Percentiles rank a stretch among this genome's conserved stretches.
Conservation (phyloP, 2,329 filamentous ascomycete species). For the Graphium sp. region DNA sequence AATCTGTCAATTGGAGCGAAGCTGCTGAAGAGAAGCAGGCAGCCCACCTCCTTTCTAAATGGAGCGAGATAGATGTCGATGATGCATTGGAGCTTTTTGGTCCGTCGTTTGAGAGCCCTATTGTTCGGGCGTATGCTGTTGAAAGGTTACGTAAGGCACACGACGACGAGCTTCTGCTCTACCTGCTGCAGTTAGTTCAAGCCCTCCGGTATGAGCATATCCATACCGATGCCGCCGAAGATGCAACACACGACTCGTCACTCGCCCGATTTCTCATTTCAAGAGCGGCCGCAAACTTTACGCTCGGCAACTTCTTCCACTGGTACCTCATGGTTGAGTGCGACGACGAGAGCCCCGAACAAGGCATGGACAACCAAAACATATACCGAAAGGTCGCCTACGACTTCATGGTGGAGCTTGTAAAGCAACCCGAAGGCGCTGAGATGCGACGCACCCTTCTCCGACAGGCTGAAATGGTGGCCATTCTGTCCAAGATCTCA, state of each 20-base stretch:
- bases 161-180: slow-evolving; percentile 79
- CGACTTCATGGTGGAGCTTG: slow-evolving; percentile 84
- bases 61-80: slow-evolving; percentile 94
- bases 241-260: slow-evolving; percentile 59
- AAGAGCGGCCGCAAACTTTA: slow-evolving; percentile 73
- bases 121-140: slow-evolving; percentile 84
- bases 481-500: slow-evolving; percentile 74
- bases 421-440: slow-evolving; percentile 50
- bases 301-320: slow-evolving; percentile 85
- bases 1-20: slow-evolving; percentile 91
- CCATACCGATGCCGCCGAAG: slow-evolving; percentile 28
- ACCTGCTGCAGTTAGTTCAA: slow-evolving; percentile 86
- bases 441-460: slow-evolving; percentile 62
- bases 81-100: slow-evolving; percentile 89
- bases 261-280: slow-evolving; percentile 79
- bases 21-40: slow-evolving; percentile 73
- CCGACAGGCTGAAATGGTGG: slow-evolving; percentile 78
- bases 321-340: slow-evolving; percentile 99
- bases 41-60: slow-evolving; percentile 75
- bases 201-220: slow-evolving; percentile 87
- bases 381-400: slow-evolving; percentile 89
- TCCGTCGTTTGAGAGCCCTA: slow-evolving; percentile 75
- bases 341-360: slow-evolving; percentile 65
- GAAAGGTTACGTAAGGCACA: slow-evolving; percentile 82
- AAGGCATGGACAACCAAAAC: slow-evolving; percentile 58